phyloP scores from a whole-genome alignment of 257 asterid species.

The Solanum pennellii region DNA sequence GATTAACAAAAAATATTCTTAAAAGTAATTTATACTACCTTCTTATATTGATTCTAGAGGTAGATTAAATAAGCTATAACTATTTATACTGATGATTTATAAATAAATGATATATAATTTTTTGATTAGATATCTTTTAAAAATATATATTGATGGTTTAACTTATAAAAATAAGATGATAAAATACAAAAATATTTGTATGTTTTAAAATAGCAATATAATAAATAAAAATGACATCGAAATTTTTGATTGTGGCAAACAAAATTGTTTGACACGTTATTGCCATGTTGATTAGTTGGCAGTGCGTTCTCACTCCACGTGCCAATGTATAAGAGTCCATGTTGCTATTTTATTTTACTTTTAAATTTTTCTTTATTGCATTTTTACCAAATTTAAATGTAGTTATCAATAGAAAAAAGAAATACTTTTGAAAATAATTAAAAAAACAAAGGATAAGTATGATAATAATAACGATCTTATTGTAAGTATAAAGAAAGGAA shows the following conservation, averaged over 20 bases:
- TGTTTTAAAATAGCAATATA: neutral
- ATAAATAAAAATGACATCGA: constrained; percentile 5
- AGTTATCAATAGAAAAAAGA: too few species aligned
- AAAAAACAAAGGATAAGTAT: too few species aligned
- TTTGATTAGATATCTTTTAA: too few species aligned
- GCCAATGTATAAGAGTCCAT: neutral
- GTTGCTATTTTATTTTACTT: neutral
- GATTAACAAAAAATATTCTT: too few species aligned
- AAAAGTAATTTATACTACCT: too few species aligned
- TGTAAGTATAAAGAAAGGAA: too few species aligned
- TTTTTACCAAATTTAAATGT: neutral
- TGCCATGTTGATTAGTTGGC: neutral
- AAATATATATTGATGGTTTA: too few species aligned
- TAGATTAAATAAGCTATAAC: too few species aligned
- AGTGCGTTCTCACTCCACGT: neutral
- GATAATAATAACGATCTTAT: too few species aligned
- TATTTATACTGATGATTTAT: too few species aligned
- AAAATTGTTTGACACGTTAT: neutral
- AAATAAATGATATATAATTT: neutral
- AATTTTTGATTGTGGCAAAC: neutral
- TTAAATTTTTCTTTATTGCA: neutral
- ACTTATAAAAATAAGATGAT: too few species aligned
- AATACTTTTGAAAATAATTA: neutral
- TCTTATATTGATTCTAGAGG: too few species aligned
- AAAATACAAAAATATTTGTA: neutral